A percentile compares a stretch with the other conserved stretches of the same genome.
phyloP scores from a whole-genome alignment of 2,329 filamentous ascomycete species.

The Teratosphaeria zuluensis region DNA sequence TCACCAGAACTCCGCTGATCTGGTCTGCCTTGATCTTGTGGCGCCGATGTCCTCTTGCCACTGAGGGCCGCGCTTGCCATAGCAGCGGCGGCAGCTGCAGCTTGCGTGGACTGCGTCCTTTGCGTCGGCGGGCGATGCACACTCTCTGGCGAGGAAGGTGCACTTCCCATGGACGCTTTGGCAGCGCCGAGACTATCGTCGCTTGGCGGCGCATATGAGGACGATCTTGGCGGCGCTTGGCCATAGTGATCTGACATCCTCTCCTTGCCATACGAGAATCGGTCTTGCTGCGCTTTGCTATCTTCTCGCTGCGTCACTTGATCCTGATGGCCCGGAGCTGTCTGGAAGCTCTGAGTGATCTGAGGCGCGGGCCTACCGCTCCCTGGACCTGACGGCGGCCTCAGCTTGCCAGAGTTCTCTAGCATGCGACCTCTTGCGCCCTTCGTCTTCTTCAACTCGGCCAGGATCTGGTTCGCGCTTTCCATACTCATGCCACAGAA shows the following conservation, averaged over 20 bases:
- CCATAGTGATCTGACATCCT: constrained; percentile 27
- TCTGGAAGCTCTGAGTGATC: constrained; percentile 27
- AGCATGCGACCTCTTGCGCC: constrained; percentile 29
- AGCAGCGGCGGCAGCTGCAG: constrained; percentile 40
- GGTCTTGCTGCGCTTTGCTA: constrained; percentile 21
- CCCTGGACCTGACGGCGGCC: constrained; percentile 31
- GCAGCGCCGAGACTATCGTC: constrained; percentile 39
- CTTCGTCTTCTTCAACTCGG: constrained; percentile 74
- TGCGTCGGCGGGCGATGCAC: constrained; percentile 36
- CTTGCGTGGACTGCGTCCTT: constrained; percentile 41
- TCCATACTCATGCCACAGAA: constrained; percentile 99
- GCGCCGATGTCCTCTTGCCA: constrained; percentile 35
- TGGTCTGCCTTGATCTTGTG: constrained; percentile 16
- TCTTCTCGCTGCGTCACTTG: constrained; percentile 17
- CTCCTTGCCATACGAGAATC: constrained; percentile 42
- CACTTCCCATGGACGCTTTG: constrained; percentile 34
- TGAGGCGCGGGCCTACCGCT: constrained; percentile 37
- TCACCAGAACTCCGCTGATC: constrained; percentile 8
- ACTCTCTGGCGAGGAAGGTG: constrained; percentile 38
- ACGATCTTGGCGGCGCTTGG: constrained; percentile 27
- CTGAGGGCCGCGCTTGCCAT: constrained; percentile 24
- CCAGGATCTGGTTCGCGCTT: constrained; percentile 84
- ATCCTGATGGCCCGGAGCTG: constrained; percentile 27
- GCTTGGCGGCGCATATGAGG: constrained; percentile 30
- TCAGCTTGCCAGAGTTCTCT: constrained; percentile 43